phyloP scores from a whole-genome alignment of 495 filamentous ascomycete species.

The Hypoxylon perforatum region DNA sequence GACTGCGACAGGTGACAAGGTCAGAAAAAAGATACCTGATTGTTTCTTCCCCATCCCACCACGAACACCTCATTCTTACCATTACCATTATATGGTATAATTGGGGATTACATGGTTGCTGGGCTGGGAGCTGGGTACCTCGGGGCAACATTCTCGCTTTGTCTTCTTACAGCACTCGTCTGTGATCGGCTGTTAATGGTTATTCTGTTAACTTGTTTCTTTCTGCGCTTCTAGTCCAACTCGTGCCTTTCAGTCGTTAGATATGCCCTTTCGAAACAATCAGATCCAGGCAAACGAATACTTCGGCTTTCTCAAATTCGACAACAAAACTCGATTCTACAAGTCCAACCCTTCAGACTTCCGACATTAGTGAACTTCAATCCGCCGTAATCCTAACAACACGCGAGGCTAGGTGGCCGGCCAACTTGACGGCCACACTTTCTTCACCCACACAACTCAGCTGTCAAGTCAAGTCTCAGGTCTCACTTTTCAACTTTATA shows the following conservation, averaged over 20 bases:
- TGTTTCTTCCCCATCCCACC: constrained; percentile 34
- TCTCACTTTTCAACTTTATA: constrained; percentile 1
- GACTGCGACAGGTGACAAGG: constrained; percentile 36
- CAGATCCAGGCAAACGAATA: constrained; percentile 19
- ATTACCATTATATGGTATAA: constrained; percentile 37
- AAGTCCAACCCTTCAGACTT: constrained; percentile 6
- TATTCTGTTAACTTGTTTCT: constrained; percentile 10
- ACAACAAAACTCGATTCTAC: not conserved
- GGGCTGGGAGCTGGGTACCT: constrained; percentile 38
- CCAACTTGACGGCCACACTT: constrained; percentile 6
- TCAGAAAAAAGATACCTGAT: constrained; percentile 25
- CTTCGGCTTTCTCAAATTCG: constrained; percentile 29
- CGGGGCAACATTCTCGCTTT: constrained; percentile 25
- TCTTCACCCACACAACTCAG: not conserved
- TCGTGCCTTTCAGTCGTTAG: constrained; percentile 6
- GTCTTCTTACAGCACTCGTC: constrained; percentile 8
- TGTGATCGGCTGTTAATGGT: constrained; percentile 15
- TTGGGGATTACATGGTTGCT: constrained; percentile 24
- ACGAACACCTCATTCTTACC: constrained; percentile 17
- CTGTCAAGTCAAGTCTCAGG: constrained; percentile 3
- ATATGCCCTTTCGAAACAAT: constrained; percentile 35
- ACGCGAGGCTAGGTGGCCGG: constrained; percentile 2
- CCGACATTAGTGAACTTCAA: constrained; percentile 10
- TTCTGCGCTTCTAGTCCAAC: constrained; percentile 20
- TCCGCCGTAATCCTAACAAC: constrained; percentile 22